A percentile compares a stretch with the other conserved stretches of the same genome.
These are phyloP conservation scores for Dichotomocladium elegans DNA, from an alignment of 371 early-diverging fungal genomes.

Conservation along the genomic window DNA sequence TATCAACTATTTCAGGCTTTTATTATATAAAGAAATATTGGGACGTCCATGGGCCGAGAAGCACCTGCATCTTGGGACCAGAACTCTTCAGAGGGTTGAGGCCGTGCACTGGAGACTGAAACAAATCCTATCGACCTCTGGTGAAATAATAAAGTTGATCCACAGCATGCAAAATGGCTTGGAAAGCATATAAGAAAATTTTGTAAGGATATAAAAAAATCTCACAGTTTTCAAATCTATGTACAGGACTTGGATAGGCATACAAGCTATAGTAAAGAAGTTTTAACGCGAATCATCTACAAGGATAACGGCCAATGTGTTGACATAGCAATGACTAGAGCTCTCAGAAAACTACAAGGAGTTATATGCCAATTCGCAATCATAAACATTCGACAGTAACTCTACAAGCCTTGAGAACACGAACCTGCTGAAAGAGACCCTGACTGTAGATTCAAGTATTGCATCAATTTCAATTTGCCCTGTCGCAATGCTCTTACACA, in stretches of 20 bases:
- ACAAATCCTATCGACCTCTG: background rate
- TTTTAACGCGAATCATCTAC: background rate
- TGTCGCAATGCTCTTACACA: background rate
- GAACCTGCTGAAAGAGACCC: background rate
- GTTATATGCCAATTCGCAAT: background rate
- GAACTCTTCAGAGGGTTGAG: conserved; percentile 6
- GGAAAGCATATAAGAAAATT: background rate
- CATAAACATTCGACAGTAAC: background rate
- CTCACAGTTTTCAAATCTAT: background rate
- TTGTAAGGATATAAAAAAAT: background rate
- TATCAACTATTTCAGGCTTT: too few species aligned
- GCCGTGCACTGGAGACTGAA: conserved; percentile 4
- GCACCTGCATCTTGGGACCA: conserved; percentile 3
- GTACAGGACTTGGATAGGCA: background rate
- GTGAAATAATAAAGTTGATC: background rate
- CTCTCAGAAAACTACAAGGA: background rate
- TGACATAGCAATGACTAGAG: background rate
- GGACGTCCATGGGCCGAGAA: conserved; percentile 1
- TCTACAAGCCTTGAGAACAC: background rate
- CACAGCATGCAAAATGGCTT: background rate
- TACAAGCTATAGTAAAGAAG: background rate
- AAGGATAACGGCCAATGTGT: background rate
- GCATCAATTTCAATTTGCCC: background rate
- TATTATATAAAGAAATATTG: conserved; percentile 6
- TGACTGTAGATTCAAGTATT: background rate